phyloP scores from a whole-genome alignment of 2,329 filamentous ascomycete genomes.

The Metarhizium rileyi region DNA sequence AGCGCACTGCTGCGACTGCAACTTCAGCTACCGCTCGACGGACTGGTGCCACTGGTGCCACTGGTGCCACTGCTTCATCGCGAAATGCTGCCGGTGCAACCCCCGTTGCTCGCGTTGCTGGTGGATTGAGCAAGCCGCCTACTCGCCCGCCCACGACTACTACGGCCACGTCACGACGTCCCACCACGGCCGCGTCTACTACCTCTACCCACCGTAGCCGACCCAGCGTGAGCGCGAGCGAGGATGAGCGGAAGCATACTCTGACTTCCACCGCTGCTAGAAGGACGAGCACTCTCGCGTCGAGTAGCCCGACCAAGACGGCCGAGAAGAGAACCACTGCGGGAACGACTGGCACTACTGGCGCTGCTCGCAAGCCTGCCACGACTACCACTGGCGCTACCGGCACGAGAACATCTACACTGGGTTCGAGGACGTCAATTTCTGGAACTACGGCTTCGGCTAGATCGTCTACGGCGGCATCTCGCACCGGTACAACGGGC shows the following conservation, averaged over 20 bases:
- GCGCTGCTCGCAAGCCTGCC: constrained; percentile 25
- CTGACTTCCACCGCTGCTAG: constrained; percentile 28
- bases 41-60: constrained; percentile 19
- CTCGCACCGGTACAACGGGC: constrained; percentile 26
- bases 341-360: constrained; percentile 20
- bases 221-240: constrained; percentile 38
- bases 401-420: constrained; percentile 27
- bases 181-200: constrained; percentile 25
- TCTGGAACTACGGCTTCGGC: constrained; percentile 18
- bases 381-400: constrained; percentile 22
- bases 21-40: constrained; percentile 23
- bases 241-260: constrained; percentile 38
- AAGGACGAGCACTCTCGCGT: constrained; percentile 33
- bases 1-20: constrained; percentile 25
- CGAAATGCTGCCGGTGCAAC: constrained; percentile 7
- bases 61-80: constrained; percentile 17
- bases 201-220: constrained; percentile 35
- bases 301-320: constrained; percentile 24
- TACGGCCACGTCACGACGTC: constrained; percentile 19
- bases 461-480: constrained; percentile 24
- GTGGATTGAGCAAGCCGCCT: constrained; percentile 36
- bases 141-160: constrained; percentile 34
- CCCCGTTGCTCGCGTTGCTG: constrained; percentile 6
- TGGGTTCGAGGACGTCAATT: constrained; percentile 20
- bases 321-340: constrained; percentile 26